A percentile compares a stretch with the other conserved stretches of the same genome.
phyloP scores from a whole-genome alignment of 2,329 filamentous ascomycete species.

The Thielaviopsis populi region DNA sequence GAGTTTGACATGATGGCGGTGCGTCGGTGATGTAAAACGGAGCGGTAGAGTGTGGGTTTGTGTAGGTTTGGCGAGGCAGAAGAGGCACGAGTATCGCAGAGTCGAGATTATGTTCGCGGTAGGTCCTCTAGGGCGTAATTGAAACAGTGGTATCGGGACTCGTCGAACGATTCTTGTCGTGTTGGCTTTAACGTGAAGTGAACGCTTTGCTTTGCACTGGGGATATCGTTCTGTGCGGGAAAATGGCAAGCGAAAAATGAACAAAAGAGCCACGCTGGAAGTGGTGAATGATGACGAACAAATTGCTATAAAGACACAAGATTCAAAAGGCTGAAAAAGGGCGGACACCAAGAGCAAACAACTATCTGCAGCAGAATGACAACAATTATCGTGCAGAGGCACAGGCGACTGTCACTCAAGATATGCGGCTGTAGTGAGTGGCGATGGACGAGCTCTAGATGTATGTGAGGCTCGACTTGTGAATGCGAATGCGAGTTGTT shows the following conservation, averaged over 20 bases:
- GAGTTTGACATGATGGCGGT: conserved; percentile 39
- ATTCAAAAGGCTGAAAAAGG: not conserved
- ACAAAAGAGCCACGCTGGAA: not conserved
- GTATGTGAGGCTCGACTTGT: not conserved
- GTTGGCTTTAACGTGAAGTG: not conserved
- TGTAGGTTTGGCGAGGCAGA: too few relatives aligned
- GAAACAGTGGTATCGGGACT: not conserved
- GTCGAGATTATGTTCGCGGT: not conserved
- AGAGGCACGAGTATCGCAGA: not conserved
- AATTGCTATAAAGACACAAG: not conserved
- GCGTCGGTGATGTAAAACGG: not conserved
- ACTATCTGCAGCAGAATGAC: not conserved
- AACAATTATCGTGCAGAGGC: not conserved
- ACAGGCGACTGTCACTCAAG: not conserved
- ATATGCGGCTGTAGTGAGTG: not conserved
- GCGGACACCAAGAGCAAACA: not conserved
- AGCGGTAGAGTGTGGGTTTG: not conserved
- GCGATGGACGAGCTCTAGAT: not conserved
- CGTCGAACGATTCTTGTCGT: not conserved
- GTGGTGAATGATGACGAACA: not conserved
- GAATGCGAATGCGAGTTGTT: not conserved
- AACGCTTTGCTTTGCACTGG: not conserved
- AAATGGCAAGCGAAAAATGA: not conserved
- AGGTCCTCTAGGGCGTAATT: not conserved
- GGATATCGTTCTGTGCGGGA: not conserved